Evolutionary conservation across 2,329 filamentous ascomycete genomes (phyloP).

Genomic region (Fusarium virguliforme): DNA sequence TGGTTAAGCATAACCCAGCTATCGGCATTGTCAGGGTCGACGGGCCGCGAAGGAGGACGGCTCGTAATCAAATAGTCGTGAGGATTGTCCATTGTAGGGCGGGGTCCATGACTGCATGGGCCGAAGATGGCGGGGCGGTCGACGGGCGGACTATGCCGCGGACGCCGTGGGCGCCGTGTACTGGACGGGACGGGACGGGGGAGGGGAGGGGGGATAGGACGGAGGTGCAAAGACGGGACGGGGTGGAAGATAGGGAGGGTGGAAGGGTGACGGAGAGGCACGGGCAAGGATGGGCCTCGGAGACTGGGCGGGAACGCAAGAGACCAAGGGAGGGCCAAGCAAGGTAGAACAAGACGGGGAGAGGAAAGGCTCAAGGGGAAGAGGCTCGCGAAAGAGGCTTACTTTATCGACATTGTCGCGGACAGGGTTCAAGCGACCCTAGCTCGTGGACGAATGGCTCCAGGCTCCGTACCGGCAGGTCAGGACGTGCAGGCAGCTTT

Average conservation of each 20-base stretch:
- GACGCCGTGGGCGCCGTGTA: constrained; percentile 33
- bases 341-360: constrained; percentile 43
- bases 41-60: constrained; percentile 54
- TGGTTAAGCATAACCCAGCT: constrained; percentile 94
- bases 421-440: constrained; percentile 57
- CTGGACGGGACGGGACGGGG: constrained; percentile 12
- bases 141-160: constrained; percentile 48
- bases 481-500: constrained; percentile 53
- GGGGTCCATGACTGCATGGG: constrained; percentile 56
- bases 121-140: constrained; percentile 50
- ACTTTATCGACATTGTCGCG: constrained; percentile 70
- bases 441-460: constrained; percentile 54
- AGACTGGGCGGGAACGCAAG: constrained; percentile 24
- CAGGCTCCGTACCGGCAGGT: constrained; percentile 53
- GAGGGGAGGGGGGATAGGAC: constrained; percentile 9
- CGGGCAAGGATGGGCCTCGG: constrained; percentile 26
- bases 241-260: constrained; percentile 37
- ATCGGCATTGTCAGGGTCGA: constrained; percentile 69
- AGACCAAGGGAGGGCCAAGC: constrained; percentile 29
- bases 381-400: constrained; percentile 58
- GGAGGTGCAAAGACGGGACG: constrained; percentile 38
- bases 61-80: constrained; percentile 60
- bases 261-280: constrained; percentile 26
- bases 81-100: constrained; percentile 60
- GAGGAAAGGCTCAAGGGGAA: constrained; percentile 46